These are phyloP conservation scores for Geosmithia putterillii DNA, from an alignment of 2,329 filamentous ascomycete genomes.

Conservation along the genomic window DNA sequence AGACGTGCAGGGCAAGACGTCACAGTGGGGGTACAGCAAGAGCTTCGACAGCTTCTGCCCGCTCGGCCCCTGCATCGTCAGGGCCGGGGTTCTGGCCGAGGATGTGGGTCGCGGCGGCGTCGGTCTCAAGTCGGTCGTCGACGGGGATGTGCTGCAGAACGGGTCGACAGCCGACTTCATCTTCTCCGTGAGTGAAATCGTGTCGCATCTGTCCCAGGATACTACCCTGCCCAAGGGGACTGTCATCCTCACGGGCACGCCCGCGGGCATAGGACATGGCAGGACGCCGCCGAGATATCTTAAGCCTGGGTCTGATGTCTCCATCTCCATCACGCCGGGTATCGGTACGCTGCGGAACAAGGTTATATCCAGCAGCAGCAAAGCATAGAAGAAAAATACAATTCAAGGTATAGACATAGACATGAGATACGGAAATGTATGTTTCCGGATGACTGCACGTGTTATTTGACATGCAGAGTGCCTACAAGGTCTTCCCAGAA, in stretches of 20 bases:
- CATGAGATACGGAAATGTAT: no score
- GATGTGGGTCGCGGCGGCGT: conserved; percentile 3
- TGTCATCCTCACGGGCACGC: conserved; percentile 14
- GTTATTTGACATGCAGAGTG: conserved; percentile 3
- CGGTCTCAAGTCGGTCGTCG: conserved; percentile 8
- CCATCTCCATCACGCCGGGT: conserved; percentile 7
- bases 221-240: conserved; percentile 12
- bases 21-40: conserved; percentile 38
- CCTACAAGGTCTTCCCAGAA: conserved; percentile 10
- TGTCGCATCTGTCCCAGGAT: conserved; percentile 10
- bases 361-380: conserved; percentile 4
- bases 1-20: conserved; percentile 33
- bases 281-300: conserved; percentile 8
- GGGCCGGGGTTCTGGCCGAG: conserved; percentile 1
- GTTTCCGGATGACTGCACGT: no score
- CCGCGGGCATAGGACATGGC: conserved; percentile 10
- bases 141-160: conserved; percentile 11
- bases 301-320: conserved; percentile 5
- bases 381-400: no score
- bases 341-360: conserved; percentile 10
- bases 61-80: conserved; percentile 18
- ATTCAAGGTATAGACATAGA: not conserved
- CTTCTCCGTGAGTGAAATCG: conserved; percentile 15
- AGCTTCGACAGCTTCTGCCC: conserved; percentile 36
- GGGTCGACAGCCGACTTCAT: conserved; percentile 10